These are phyloP conservation scores for Pittosporum tobira DNA, from an alignment of 129 eudicot species.

Conservation along the genomic window DNA sequence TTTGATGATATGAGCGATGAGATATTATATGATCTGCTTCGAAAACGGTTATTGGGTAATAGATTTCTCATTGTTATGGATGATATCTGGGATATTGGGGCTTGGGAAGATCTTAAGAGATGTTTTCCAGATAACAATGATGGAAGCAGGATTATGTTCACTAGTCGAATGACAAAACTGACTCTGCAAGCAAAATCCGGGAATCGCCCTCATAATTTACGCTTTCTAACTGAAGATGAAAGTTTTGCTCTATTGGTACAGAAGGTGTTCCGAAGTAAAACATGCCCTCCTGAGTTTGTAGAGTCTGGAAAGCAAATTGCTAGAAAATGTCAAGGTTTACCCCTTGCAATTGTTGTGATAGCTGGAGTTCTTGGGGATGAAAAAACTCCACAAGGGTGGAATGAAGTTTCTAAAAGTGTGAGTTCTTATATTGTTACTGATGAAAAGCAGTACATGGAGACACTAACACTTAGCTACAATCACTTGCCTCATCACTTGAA, in stretches of 20 bases:
- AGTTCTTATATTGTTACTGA: conserved; percentile 17
- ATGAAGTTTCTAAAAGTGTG: conserved; percentile 3
- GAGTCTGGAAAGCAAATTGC: conserved; percentile 7
- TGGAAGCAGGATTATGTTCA: conserved; percentile 25
- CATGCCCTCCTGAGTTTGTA: conserved; percentile 11
- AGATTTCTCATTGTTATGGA: conserved; percentile 24
- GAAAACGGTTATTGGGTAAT: conserved; percentile 4
- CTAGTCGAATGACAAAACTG: conserved; percentile 15
- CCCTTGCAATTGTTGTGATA: too few relatives aligned
- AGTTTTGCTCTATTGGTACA: conserved; percentile 14
- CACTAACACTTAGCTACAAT: conserved; percentile 18
- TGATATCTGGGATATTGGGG: conserved; percentile 20
- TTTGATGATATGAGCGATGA: conserved; percentile 4
- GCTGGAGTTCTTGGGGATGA: conserved; percentile 24
- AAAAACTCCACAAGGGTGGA: conserved; percentile 6
- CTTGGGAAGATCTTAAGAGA: conserved; percentile 28
- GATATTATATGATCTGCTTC: conserved; percentile 15
- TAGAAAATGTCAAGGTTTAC: too few relatives aligned
- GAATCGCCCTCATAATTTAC: conserved; percentile 8
- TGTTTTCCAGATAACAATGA: conserved; percentile 16
- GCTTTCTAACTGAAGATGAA: not conserved
- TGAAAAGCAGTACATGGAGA: conserved; percentile 17
- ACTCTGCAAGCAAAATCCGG: conserved; percentile 4
- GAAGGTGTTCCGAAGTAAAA: conserved; percentile 15
- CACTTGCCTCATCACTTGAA: conserved; percentile 20